These are phyloP conservation scores for Rubia balearica DNA, from an alignment of 305 asterid genomes.

Conservation along the genomic window DNA sequence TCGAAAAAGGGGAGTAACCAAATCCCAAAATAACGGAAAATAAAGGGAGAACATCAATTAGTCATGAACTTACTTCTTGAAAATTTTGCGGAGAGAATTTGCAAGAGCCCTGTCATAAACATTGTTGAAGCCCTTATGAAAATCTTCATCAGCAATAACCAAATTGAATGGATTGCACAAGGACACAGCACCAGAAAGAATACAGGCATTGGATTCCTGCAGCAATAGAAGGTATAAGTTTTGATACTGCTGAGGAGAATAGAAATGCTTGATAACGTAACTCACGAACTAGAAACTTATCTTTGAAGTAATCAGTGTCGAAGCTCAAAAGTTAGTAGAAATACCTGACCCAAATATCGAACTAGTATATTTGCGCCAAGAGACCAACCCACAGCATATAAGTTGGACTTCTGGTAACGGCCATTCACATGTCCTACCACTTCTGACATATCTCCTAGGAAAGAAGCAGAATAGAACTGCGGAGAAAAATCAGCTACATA, in stretches of 20 bases:
- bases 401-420: constrained; percentile 66
- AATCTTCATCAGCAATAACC: constrained; percentile 88
- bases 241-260: background rate
- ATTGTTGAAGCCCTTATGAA: constrained; percentile 85
- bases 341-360: constrained; percentile 82
- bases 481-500: constrained; percentile 19
- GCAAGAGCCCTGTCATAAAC: constrained; percentile 89
- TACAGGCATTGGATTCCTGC: constrained; percentile 82
- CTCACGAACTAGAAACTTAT: background rate
- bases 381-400: constrained; percentile 95
- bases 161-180: constrained; percentile 94
- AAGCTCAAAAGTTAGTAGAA: constrained; percentile 2
- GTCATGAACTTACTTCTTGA: constrained; percentile 44
- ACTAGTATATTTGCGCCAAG: constrained; percentile 96
- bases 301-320: constrained; percentile 6
- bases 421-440: constrained; percentile 62
- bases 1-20: too few relatives aligned
- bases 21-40: constrained; percentile 11
- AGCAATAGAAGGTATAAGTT: constrained; percentile 9
- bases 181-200: constrained; percentile 87
- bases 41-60: background rate
- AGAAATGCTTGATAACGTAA: background rate
- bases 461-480: constrained; percentile 98
- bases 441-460: constrained; percentile 79
- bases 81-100: constrained; percentile 65